phyloP scores from a whole-genome alignment of 305 asterid species.

The Fraxinus xanthoxyloides region DNA sequence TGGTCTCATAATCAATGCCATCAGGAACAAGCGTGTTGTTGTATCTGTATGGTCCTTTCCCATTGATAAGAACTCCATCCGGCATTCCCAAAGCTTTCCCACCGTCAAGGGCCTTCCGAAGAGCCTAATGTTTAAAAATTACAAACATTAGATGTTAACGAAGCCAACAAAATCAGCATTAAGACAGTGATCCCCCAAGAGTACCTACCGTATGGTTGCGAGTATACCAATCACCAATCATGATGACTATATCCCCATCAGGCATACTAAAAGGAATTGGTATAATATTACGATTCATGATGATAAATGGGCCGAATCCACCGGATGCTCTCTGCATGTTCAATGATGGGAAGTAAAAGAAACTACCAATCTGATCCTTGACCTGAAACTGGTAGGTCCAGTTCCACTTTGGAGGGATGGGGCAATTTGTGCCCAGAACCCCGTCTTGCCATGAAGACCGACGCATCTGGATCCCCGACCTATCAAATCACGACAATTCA shows the following conservation, averaged over 20 bases:
- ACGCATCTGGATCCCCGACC: slow-evolving; percentile 95
- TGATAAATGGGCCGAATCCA: slow-evolving; percentile 74
- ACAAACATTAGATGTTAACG: background rate
- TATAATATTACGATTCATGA: slow-evolving; percentile 61
- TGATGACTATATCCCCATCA: slow-evolving; percentile 75
- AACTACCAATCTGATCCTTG: slow-evolving; percentile 95
- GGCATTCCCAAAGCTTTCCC: slow-evolving; percentile 88
- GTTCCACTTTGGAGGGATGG: slow-evolving; percentile 71
- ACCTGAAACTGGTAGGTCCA: slow-evolving; percentile 97
- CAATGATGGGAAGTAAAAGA: slow-evolving; percentile 82
- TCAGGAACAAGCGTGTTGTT: slow-evolving; percentile 73
- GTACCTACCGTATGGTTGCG: slow-evolving; percentile 67
- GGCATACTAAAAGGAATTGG: slow-evolving; percentile 71
- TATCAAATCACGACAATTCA: slow-evolving; percentile 18
- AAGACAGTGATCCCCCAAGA: background rate
- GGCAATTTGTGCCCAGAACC: slow-evolving; percentile 86
- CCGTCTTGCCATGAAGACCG: slow-evolving; percentile 94
- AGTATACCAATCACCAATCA: slow-evolving; percentile 92
- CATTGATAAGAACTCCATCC: slow-evolving; percentile 94
- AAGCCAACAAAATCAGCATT: background rate
- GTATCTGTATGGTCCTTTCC: slow-evolving; percentile 93
- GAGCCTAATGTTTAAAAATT: slow-evolving; percentile 41
- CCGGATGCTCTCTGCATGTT: slow-evolving; percentile 89
- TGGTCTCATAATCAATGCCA: slow-evolving; percentile 71
- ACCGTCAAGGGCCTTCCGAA: slow-evolving; percentile 57